Base-by-base conservation (phyloP, 495 filamentous ascomycete genomes). In the Aspergillus panamensis region DNA sequence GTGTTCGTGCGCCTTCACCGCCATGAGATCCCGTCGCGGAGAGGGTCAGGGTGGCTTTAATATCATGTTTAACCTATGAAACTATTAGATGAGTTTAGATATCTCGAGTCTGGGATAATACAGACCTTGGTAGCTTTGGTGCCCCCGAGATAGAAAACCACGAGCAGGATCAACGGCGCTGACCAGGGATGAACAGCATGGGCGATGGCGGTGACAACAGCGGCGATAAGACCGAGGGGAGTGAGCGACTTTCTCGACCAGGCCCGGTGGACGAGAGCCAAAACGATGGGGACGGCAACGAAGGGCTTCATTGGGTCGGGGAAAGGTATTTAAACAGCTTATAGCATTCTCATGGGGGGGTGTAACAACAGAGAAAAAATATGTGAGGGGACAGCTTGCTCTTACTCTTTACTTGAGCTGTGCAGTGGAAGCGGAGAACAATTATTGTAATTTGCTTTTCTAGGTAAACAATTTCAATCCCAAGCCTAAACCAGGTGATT, bases 121-220 rank as follows among this genome's bases (percentile, higher is more conserved):
- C 58, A 39, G 66, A 91, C 87, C 73, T 91, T 93, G 0, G 94
- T 98, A 1, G 85, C 92, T 50, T 82, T 78, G 0, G 88, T 96
- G 0, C 90, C 95, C 0, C 86, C 84, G 2, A 92, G 74, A 76
- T 96, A 97, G 77, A 98, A 98, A 16, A 92, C 83, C 40, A 78
- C 79, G 3, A 98, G 80, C 10, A 97, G 79, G 20, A 81, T 79
- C 70, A 96, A 95, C 2, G 90, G 92, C n/a, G 91, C 74, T 53
- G 86, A 88, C 90, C 90, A 96, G 8, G 94, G 92, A 72, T 97
- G 94, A 19, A 90, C 62, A 9, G 92, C 90, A 70, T 98, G 94
- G 3, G 86, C 82, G 53, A 79, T 68, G 8, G 90, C 92, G 8
- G 95, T 94, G 19, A 88, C 58, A 19, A 70, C 70, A 16, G 91